These are phyloP conservation scores for Talaromyces verruculosus DNA, from an alignment of 2,329 filamentous ascomycete species.

Conservation along the genomic window DNA sequence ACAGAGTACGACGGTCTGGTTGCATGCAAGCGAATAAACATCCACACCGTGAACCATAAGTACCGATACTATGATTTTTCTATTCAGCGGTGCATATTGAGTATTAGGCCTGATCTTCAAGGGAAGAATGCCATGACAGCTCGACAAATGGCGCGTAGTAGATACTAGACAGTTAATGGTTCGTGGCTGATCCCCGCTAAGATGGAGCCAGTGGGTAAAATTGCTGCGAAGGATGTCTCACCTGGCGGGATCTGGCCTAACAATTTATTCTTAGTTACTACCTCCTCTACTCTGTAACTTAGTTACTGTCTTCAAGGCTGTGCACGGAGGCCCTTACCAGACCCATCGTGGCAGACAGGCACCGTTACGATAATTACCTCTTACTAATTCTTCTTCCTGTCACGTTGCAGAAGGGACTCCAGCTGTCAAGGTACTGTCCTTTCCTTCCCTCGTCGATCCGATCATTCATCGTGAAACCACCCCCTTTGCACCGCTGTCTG, in stretches of 20 bases:
- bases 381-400: background rate
- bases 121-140: background rate
- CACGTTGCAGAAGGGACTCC: background rate
- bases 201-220: slow-evolving; percentile 6
- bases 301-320: slow-evolving; percentile 1
- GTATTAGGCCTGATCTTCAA: background rate
- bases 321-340: background rate
- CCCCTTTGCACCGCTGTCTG: slow-evolving; percentile 2
- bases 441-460: background rate
- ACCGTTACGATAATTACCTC: background rate
- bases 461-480: slow-evolving; percentile 1
- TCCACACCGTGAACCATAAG: background rate
- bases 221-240: background rate
- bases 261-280: background rate
- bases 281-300: background rate
- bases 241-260: background rate
- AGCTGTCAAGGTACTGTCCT: background rate
- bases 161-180: background rate
- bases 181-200: slow-evolving; percentile 8
- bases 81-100: background rate
- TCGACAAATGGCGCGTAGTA: background rate
- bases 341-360: background rate
- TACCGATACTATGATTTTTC: background rate
- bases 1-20: background rate
- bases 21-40: background rate